Percentiles rank a stretch among this genome's conserved stretches.
Evolutionary conservation across 805 yeast species (phyloP).

Genomic region (Hanseniaspora valbyensis): DNA sequence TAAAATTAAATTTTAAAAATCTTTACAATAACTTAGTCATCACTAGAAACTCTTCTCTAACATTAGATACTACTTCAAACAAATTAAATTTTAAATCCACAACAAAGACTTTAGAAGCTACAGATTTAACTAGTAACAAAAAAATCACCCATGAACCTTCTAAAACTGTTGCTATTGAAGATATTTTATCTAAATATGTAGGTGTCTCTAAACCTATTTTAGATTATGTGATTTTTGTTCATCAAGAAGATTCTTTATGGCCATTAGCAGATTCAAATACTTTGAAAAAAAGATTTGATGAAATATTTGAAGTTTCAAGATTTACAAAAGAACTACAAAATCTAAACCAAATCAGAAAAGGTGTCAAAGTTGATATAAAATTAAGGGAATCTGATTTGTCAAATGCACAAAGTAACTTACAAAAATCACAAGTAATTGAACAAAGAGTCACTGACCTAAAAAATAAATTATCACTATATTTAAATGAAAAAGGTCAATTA

Average conservation of each 20-base stretch:
- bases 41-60: constrained; percentile 71
- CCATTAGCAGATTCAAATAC: constrained; percentile 85
- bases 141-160: constrained; percentile 67
- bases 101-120: constrained; percentile 88
- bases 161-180: constrained; percentile 73
- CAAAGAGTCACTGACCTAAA: constrained; percentile 37
- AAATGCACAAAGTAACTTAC: constrained; percentile 62
- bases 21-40: constrained; percentile 52
- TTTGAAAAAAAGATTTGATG: constrained; percentile 87
- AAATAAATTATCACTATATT: constrained; percentile 35
- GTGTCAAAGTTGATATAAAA: constrained; percentile 58
- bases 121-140: constrained; percentile 49
- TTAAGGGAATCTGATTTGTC: constrained; percentile 35
- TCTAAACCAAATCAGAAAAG: constrained; percentile 65
- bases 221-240: constrained; percentile 91
- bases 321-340: constrained; percentile 83
- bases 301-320: constrained; percentile 88
- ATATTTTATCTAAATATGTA: constrained; percentile 64
- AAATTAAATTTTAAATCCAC: constrained; percentile 43
- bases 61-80: constrained; percentile 55
- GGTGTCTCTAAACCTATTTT: constrained; percentile 84
- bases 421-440: constrained; percentile 52
- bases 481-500: constrained; percentile 39
- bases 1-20: constrained; percentile 58
- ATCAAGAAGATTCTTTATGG: constrained; percentile 95